phyloP scores from a whole-genome alignment of 1,284 basidiomycete genomes.

The Ustilago crameri region DNA sequence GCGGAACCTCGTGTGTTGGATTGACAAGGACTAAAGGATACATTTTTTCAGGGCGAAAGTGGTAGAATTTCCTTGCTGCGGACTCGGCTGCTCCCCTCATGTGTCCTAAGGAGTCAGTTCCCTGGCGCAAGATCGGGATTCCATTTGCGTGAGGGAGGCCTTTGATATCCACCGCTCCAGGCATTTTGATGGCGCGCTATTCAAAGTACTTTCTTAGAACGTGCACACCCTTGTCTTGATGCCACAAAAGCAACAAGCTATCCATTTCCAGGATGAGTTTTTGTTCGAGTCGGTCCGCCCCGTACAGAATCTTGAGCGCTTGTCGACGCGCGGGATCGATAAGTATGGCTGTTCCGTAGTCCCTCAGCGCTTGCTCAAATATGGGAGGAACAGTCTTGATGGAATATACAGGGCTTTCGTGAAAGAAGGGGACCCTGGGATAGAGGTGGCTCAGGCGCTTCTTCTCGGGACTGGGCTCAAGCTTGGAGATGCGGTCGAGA shows the following conservation, averaged over 20 bases:
- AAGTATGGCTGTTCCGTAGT: conserved; percentile 1
- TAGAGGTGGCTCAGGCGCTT: not conserved
- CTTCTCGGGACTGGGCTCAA: not conserved
- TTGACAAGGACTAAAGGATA: not conserved
- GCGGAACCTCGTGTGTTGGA: not conserved
- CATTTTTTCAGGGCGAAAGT: not conserved
- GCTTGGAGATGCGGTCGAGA: not conserved
- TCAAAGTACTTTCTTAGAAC: not conserved
- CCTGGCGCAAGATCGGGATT: conserved; percentile 6
- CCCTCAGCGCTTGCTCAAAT: conserved; percentile 11
- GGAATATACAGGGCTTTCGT: not conserved
- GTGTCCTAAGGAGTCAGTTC: conserved; percentile 4
- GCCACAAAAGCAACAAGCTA: not conserved
- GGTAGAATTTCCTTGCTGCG: not conserved
- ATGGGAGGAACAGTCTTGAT: not conserved
- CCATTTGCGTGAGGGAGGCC: not conserved
- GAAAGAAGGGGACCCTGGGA: conserved; percentile 3
- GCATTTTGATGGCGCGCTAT: not conserved
- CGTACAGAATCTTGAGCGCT: not conserved
- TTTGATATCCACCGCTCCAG: not conserved
- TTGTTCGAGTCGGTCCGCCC: not conserved
- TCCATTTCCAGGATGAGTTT: not conserved
- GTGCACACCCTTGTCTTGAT: conserved; percentile 3
- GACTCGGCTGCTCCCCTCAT: conserved; percentile 4
- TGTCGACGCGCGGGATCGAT: not conserved